Evolutionary conservation across 345 rosid species (phyloP), one percentile per base, ranked within the genome.

Genomic region (Clarkia xantiana): DNA sequence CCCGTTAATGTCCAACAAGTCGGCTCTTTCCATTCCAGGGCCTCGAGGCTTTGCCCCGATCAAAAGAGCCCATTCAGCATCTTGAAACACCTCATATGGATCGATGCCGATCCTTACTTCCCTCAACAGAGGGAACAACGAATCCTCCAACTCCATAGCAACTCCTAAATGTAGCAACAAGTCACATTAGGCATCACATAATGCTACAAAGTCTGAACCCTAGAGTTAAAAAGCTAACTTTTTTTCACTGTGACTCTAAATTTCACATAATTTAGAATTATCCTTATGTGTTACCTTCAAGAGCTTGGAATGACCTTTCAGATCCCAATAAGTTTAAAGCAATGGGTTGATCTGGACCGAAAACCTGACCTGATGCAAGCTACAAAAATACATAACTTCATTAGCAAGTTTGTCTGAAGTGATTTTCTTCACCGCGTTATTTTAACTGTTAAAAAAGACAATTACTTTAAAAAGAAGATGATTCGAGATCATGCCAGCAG

Each of bases 1-100:
- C 3, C 98, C 98, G 44, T 91, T 91, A 49, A 86, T 78, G 49
- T 86, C 98, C 59, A 91, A 66, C 64, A 91, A 78, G 54, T 1
- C 84, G 47, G 98, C 98, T 62, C 94, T 82, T 65, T 86, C 98
- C 85, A 91, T 71, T 55, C 98, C 96, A 52, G 94, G 98, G 6
- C 98, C 98, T 65, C 98, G 87, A 44, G 98, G 98, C 71, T 86
- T 91, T 45, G 98, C 98, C 44, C 96, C 98, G 45, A 91, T 91
- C 54, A 91, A 60, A 58, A 91, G 81, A 72, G 96, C 96, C 98
- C 96, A 91, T 56, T 86, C 86, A 14, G 76, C 96, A 67, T 91
- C 98, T 75, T 84, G 79, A 53, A 84, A 91, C 45, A 91, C 69
- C 54, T 91, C 98, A 44, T 81, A 75, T 44, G 98, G 73, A 65